Conservation (phyloP, 306 rosid species). For the Citrullus amarus region DNA sequence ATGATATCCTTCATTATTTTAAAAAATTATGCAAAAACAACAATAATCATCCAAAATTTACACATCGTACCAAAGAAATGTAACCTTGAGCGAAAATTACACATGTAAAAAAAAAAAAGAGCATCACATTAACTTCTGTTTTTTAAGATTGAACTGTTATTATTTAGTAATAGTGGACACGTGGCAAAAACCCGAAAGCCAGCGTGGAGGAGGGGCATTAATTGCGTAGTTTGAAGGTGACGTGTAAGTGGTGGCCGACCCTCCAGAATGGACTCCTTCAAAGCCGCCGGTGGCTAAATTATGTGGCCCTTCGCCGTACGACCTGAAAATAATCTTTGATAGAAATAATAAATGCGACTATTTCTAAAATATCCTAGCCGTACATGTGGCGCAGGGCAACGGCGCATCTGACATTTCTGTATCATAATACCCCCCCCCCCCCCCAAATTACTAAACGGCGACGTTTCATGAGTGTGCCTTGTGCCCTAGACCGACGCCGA, state of each 20-base stretch:
- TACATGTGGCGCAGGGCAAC: neutral
- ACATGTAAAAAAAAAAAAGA: too few relatives aligned
- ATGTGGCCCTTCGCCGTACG: neutral
- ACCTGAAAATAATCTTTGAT: neutral
- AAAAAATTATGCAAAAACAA: too few relatives aligned
- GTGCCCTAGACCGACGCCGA: neutral
- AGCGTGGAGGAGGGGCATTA: neutral
- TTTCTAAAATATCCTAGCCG: neutral
- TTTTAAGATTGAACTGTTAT: too few relatives aligned
- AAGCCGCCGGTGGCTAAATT: neutral
- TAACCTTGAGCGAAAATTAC: too few relatives aligned
- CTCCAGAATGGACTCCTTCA: neutral
- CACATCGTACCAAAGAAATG: too few relatives aligned
- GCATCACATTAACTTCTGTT: too few relatives aligned
- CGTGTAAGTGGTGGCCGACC: neutral
- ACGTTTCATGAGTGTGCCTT: neutral
- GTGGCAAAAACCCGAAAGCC: neutral
- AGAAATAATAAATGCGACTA: neutral
- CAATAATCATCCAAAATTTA: too few relatives aligned
- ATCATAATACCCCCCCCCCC: neutral
- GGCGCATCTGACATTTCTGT: neutral
- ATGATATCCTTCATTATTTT: too few relatives aligned
- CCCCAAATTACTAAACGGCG: neutral
- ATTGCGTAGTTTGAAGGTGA: neutral
- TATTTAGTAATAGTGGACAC: neutral